These are phyloP conservation scores for Begonia fuchsioides DNA, from an alignment of 306 rosid genomes.

Conservation along the genomic window DNA sequence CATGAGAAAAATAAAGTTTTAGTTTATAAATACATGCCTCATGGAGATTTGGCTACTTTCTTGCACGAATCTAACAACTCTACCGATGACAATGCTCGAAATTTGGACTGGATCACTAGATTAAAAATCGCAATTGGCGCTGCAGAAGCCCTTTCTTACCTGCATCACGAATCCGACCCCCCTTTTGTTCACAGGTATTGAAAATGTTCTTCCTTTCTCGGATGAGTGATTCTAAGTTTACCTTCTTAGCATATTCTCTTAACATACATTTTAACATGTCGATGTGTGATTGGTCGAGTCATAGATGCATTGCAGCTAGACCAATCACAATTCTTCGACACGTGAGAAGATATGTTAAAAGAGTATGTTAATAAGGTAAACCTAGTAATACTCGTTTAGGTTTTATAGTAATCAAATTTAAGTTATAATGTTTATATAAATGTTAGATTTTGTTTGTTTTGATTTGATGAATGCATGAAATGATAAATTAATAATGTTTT, in stretches of 20 bases:
- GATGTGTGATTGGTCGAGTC: too few species aligned
- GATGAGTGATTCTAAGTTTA: too few species aligned
- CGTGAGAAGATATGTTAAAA: too few species aligned
- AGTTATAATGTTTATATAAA: not conserved
- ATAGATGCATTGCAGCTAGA: too few species aligned
- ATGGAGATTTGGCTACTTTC: constrained; percentile 70
- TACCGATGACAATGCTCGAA: constrained; percentile 31
- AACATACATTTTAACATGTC: too few species aligned
- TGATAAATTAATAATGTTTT: constrained; percentile 8
- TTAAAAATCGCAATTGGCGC: constrained; percentile 86
- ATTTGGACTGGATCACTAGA: constrained; percentile 93
- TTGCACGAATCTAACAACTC: constrained; percentile 34
- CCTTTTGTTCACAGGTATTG: constrained; percentile 81
- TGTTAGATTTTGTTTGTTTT: not conserved
- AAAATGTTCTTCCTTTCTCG: not conserved
- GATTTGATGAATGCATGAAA: not conserved
- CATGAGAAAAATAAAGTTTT: constrained; percentile 59
- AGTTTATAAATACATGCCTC: constrained; percentile 73
- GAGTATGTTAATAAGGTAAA: too few species aligned
- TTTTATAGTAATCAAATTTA: not conserved
- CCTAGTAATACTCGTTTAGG: too few species aligned
- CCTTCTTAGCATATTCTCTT: too few species aligned
- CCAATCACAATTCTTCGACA: too few species aligned
- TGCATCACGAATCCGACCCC: constrained; percentile 75
- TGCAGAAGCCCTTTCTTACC: constrained; percentile 68